Base-by-base conservation (phyloP, 371 early-diverging fungal genomes). In the Thermomucor indicae-seudaticae region DNA sequence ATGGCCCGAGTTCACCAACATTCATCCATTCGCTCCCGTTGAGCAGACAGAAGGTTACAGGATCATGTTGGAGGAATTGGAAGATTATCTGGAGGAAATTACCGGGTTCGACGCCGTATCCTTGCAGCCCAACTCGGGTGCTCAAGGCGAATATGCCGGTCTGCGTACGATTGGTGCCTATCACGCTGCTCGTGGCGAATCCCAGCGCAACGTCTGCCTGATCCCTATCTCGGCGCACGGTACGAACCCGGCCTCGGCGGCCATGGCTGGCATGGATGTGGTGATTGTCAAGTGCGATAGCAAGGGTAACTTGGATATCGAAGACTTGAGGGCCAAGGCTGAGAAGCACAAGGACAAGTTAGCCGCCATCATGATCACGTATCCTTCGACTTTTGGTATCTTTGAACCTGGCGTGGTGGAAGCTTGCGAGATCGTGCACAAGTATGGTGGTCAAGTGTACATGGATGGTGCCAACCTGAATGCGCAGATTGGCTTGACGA, bases 381-480 rank as follows among this genome's bases (percentile, higher is more conserved):
- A 96, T 53, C 98, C 98, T 24, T 95, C 95, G 46, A 97, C 98
- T 31, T 97, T 87, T 74, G 98, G 98, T 65, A 92, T 96, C 52
- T 96, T 96, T 59, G 98, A 97, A 73, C 86, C 88, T 39, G 87
- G 85, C 48, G 88, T 96, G 25, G 59, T 77, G 52, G 87, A 91
- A 30, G 94, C 90, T 8, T 92, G 91, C 67, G 72, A 92, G 41
- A 81, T 95, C 49, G 83, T 97, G 24, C 98, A 97, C 67, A 60
- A 70, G 11, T 49, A 85, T 58, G 97, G 98, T 57, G 98, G 98
- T 43, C 95, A 94, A 68, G 96, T 96, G n/a, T 97, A 97, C 73
- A 90, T 97, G 90, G 98, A 97, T 64, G 98, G 98, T 51, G 98
- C 98, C 51, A 97, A 97, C 80, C 77, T 97, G 83, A 97, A 97